These are phyloP conservation scores for Limnanthes douglasii DNA, from an alignment of 345 rosid species.

Conservation along the genomic window DNA sequence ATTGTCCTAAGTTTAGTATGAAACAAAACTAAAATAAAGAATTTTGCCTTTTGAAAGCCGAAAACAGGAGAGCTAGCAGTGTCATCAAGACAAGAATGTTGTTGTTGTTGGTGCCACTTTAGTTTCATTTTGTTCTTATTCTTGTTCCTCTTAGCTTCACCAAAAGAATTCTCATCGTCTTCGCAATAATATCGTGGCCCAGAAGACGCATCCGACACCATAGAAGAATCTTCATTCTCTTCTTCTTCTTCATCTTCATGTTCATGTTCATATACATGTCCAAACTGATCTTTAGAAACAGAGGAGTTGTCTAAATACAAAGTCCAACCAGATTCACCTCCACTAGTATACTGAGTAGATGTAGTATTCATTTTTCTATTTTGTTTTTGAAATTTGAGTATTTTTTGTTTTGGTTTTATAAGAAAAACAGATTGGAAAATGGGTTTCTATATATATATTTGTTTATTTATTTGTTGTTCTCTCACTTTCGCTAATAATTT, in stretches of 20 bases:
- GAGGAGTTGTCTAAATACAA: conserved; percentile 65
- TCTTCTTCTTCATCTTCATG: conserved; percentile 16
- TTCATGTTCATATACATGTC: too few relatives aligned
- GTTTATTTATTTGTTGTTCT: too few relatives aligned
- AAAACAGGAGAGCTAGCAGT: conserved; percentile 79
- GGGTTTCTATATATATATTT: too few relatives aligned
- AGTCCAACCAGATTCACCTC: conserved; percentile 99
- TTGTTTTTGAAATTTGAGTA: too few relatives aligned
- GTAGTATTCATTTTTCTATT: too few relatives aligned
- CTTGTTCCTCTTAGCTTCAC: conserved; percentile 6
- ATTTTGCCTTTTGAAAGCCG: conserved; percentile 34
- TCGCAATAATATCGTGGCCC: conserved; percentile 66
- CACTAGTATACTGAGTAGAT: conserved; percentile 66
- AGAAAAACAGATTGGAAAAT: too few relatives aligned
- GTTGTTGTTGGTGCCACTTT: conserved; percentile 18
- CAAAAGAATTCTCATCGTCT: conserved; percentile 12
- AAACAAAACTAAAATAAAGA: neutral
- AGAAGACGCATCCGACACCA: conserved; percentile 97
- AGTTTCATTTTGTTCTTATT: conserved; percentile 21
- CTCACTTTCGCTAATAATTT: too few relatives aligned
- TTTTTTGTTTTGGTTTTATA: too few relatives aligned
- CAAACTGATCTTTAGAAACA: conserved; percentile 10
- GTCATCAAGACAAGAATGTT: conserved; percentile 53
- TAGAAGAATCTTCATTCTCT: conserved; percentile 71
- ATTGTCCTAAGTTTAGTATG: too few relatives aligned